These are phyloP conservation scores for Dendrocalamus latiflorus DNA, from an alignment of 202 grass and related monocot genomes.

Conservation along the genomic window DNA sequence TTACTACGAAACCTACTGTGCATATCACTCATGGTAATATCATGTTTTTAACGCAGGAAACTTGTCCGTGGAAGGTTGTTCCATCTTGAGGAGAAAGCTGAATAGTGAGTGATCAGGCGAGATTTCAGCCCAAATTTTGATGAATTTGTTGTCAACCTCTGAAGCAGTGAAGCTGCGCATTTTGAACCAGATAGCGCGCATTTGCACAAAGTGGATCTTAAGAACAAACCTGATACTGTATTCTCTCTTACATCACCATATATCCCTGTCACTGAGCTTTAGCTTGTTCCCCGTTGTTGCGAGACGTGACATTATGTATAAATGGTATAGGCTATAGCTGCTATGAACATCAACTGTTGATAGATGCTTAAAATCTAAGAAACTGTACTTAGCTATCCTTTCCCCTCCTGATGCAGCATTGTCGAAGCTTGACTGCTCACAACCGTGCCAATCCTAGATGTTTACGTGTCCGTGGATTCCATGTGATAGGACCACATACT, in stretches of 20 bases:
- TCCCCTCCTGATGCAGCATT: not conserved
- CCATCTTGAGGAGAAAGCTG: constrained; percentile 25
- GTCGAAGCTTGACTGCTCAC: not conserved
- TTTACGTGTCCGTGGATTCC: not conserved
- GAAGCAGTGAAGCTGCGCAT: not conserved
- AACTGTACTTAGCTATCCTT: not conserved
- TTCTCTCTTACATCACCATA: not conserved
- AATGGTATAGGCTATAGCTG: constrained; percentile 1
- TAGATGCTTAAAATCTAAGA: not conserved
- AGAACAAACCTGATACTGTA: not conserved
- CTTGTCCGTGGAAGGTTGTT: constrained; percentile 31
- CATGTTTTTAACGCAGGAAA: constrained; percentile 33
- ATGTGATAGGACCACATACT: not conserved
- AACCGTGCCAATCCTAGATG: not conserved
- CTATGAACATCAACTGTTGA: not conserved
- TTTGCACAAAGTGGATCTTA: not conserved
- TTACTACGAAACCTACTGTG: not conserved
- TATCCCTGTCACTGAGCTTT: not conserved
- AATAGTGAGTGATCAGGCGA: not conserved
- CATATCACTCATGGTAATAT: not conserved
- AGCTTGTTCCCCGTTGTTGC: not conserved
- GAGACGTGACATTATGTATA: not conserved
- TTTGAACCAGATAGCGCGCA: not conserved
- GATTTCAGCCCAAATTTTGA: not conserved
- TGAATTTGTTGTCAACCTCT: not conserved